Base-by-base conservation (phyloP, 805 yeast species). In the Candida ascalaphidarum region DNA sequence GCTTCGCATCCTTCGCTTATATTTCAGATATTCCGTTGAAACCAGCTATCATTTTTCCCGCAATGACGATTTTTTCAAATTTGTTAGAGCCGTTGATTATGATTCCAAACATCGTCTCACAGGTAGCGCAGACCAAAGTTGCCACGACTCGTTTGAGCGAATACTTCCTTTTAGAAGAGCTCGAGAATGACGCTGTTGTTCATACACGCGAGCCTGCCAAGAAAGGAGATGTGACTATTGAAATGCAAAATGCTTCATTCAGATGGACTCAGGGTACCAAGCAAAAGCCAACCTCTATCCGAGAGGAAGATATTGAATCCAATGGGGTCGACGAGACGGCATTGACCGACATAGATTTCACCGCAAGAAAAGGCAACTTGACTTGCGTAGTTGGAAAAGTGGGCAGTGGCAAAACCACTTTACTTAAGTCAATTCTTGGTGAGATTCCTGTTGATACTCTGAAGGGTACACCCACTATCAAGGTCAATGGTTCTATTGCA, bases 21-120 rank as follows among this genome's bases (percentile, higher is more conserved):
- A 35, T 39, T 21, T 25, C 35, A 31, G 23, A 37, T 2, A 31
- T 30, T 13, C 40, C 51, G 1, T 37, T 50, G 25, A 39, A 46
- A 2, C 48, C 55, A 1, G 44, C 48, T 7, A 48, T 50, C 18
- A 41, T 49, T 3, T 50, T 50, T 32, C 55, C 55, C 4, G 51
- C 55, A 0, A 40, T 50, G 32, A 39, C 53, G 6, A 37, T 50
- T 21, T 41, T 50, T 17, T 39, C 39, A 16, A 37, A 37, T 21
- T 32, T 41, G 36, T 31, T 41, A 9, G 35, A 35, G 20, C 44
- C 46, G 3, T 32, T 41, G 22, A 23, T 36, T 21, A 31, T 31
- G 34, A 34, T 41, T 16, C 46, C 46, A 4, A 17, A 27, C 6
- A 30, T 35, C 15, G 32, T 40, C 27, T 33, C 42, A 14, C 29